Conservation (phyloP, 371 early-diverging fungal species). For the Basidiobolus meristosporus region DNA sequence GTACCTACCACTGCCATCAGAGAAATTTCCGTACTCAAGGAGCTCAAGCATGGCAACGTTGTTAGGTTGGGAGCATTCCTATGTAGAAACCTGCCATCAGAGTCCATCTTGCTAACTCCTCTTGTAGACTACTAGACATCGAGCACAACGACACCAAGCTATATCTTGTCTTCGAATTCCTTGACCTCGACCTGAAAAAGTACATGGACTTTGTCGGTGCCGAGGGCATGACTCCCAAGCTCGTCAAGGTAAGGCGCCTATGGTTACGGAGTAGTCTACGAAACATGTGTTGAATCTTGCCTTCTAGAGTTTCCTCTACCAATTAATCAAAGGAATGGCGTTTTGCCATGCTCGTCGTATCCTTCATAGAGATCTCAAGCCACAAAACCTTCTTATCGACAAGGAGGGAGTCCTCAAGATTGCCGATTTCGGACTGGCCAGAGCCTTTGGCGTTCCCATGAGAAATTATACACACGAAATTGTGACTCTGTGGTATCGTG, state of each 20-base stretch:
- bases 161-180: slow-evolving; percentile 93
- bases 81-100: neutral
- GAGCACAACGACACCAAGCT: slow-evolving; percentile 77
- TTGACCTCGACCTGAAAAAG: slow-evolving; percentile 87
- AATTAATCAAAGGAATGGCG: slow-evolving; percentile 60
- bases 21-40: slow-evolving; percentile 95
- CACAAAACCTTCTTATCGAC: slow-evolving; percentile 89
- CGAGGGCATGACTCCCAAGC: neutral
- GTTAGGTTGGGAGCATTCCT: slow-evolving; percentile 32
- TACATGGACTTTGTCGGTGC: slow-evolving; percentile 53
- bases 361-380: slow-evolving; percentile 85
- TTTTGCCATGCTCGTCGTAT: slow-evolving; percentile 80
- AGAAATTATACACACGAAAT: slow-evolving; percentile 92
- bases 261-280: no score
- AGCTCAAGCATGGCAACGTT: slow-evolving; percentile 81
- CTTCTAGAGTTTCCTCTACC: slow-evolving; percentile 73
- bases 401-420: slow-evolving; percentile 67
- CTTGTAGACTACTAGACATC: slow-evolving; percentile 67
- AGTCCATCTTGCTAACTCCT: neutral
- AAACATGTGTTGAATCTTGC: no score
- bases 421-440: slow-evolving; percentile 90
- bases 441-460: slow-evolving; percentile 77
- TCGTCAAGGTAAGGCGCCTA: slow-evolving; percentile 4
- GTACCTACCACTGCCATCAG: slow-evolving; percentile 89
- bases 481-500: slow-evolving; percentile 95